Evolutionary conservation across 2,329 filamentous ascomycete genomes (phyloP).

Genomic region (Mycocentrospora acerina): DNA sequence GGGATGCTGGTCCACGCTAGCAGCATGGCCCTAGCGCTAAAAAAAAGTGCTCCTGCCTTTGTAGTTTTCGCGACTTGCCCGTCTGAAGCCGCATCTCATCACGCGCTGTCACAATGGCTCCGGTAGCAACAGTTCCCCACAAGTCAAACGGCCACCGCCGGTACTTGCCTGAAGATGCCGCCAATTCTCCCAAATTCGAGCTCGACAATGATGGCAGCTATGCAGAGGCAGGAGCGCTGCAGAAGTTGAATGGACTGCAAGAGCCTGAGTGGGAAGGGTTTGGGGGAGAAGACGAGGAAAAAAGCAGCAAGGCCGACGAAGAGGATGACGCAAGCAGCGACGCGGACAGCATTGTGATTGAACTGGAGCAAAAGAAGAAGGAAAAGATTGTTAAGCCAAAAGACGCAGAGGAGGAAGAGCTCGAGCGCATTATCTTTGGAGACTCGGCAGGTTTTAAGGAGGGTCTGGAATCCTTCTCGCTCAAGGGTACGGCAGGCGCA

Average conservation of each 20-base stretch:
- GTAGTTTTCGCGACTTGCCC: slow-evolving; percentile 26
- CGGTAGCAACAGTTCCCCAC: slow-evolving; percentile 23
- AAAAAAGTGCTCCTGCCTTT: no score
- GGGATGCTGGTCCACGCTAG: no score
- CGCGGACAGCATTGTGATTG: slow-evolving; percentile 22
- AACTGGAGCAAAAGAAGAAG: slow-evolving; percentile 21
- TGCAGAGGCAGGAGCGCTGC: slow-evolving; percentile 23
- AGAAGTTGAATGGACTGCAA: slow-evolving; percentile 16
- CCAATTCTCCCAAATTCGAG: slow-evolving; percentile 13
- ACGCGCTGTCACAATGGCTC: slow-evolving; percentile 29
- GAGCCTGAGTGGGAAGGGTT: slow-evolving; percentile 32
- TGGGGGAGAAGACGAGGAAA: slow-evolving; percentile 13
- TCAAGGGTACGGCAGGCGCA: slow-evolving; percentile 41
- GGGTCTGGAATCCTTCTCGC: slow-evolving; percentile 64
- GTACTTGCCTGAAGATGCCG: slow-evolving; percentile 18
- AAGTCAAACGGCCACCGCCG: slow-evolving; percentile 24
- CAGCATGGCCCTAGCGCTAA: no score
- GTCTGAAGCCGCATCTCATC: slow-evolving; percentile 12
- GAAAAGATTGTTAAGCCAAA: slow-evolving; percentile 56
- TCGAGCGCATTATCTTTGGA: slow-evolving; percentile 87
- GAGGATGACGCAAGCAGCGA: slow-evolving; percentile 15
- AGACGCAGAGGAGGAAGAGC: slow-evolving; percentile 79
- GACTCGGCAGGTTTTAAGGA: slow-evolving; percentile 79
- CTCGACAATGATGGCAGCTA: slow-evolving; percentile 25
- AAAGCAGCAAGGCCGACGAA: slow-evolving; percentile 10